Percentiles rank a stretch among this genome's conserved stretches.
Evolutionary conservation across 306 rosid species (phyloP).

Genomic region (Prinsepia uniflora): DNA sequence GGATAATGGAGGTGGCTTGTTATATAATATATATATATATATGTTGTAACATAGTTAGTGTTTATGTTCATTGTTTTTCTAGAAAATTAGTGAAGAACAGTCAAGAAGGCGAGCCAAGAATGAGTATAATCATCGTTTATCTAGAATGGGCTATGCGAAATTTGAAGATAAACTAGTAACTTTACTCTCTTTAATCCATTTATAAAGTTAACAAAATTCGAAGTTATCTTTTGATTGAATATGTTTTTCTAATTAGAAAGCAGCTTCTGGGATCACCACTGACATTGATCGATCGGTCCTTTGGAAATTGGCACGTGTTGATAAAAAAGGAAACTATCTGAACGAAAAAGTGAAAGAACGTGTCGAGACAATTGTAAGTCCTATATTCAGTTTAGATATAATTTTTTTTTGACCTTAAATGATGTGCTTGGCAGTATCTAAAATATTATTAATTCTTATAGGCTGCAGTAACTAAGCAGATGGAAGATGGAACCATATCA

Average conservation of each 20-base stretch:
- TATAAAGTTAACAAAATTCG: no score
- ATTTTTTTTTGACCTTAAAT: no score
- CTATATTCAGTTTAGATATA: neutral
- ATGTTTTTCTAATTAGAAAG: neutral
- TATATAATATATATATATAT: no score
- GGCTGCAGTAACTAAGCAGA: no score
- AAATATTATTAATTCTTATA: no score
- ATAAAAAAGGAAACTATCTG: neutral
- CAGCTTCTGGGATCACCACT: no score
- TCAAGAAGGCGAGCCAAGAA: neutral
- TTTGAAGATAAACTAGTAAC: neutral
- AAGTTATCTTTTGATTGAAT: neutral
- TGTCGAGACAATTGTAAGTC: constrained; percentile 1
- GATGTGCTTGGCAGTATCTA: no score
- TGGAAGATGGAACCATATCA: no score
- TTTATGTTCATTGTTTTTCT: no score
- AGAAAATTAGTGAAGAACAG: neutral
- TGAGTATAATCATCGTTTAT: neutral
- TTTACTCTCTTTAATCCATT: no score
- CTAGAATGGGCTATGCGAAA: neutral
- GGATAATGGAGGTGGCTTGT: neutral
- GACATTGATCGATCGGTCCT: neutral
- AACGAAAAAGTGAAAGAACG: no score
- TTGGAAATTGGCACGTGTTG: neutral
- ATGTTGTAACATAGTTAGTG: neutral